Conservation (phyloP, 345 rosid species). For the Eutrema japonicum region DNA sequence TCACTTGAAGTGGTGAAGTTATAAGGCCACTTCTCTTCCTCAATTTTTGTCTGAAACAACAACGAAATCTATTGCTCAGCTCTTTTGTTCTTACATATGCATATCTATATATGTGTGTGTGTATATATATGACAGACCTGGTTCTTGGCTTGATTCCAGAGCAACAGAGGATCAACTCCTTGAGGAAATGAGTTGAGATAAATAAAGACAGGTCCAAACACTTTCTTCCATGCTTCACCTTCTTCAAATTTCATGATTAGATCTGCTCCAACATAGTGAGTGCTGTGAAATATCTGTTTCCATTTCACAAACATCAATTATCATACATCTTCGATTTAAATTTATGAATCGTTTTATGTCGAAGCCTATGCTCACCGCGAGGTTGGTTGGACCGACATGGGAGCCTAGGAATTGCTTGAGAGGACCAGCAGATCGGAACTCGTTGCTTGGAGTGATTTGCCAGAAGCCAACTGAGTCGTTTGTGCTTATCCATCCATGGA, state of each 20-base stretch:
- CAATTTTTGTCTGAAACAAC: slow-evolving; percentile 55
- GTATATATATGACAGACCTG: slow-evolving; percentile 51
- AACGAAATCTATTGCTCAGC: neutral
- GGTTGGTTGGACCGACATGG: slow-evolving; percentile 84
- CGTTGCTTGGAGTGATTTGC: slow-evolving; percentile 96
- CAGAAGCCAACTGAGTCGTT: slow-evolving; percentile 78
- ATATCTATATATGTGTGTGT: neutral
- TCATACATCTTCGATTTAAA: neutral
- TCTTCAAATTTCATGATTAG: slow-evolving; percentile 55
- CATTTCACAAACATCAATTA: slow-evolving; percentile 11
- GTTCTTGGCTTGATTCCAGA: slow-evolving; percentile 83
- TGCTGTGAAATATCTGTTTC: slow-evolving; percentile 76
- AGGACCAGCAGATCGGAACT: slow-evolving; percentile 89
- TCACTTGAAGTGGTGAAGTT: slow-evolving; percentile 73
- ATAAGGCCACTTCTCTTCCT: slow-evolving; percentile 86
- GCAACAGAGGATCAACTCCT: slow-evolving; percentile 54
- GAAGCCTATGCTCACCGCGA: slow-evolving; percentile 61
- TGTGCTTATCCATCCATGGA: slow-evolving; percentile 90
- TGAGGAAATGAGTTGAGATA: slow-evolving; percentile 66
- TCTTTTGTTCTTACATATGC: slow-evolving; percentile 14
- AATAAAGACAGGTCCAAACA: slow-evolving; percentile 80
- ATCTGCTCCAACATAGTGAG: slow-evolving; percentile 86
- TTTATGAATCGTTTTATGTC: neutral
- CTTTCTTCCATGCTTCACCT: slow-evolving; percentile 88
- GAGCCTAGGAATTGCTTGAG: slow-evolving; percentile 81